A percentile compares a stretch with the other conserved stretches of the same genome.
Evolutionary conservation across 345 rosid species (phyloP).

Genomic region (Citrus mangshanensis): DNA sequence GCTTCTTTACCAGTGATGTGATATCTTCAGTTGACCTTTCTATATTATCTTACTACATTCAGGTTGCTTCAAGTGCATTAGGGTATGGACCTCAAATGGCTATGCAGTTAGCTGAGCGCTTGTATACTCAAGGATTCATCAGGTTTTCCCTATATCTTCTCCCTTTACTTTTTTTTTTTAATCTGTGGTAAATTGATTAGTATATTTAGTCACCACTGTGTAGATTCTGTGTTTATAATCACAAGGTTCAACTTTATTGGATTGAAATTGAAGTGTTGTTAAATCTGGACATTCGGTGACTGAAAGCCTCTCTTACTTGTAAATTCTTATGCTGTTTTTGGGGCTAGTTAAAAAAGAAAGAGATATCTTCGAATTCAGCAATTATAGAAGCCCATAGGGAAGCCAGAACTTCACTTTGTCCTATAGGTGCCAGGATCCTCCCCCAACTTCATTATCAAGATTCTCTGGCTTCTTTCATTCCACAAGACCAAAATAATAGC

Average conservation of each 20-base stretch:
- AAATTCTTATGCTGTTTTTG: too few species aligned
- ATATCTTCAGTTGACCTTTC: neutral
- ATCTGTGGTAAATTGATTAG: neutral
- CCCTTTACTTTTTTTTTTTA: slow-evolving; percentile 4
- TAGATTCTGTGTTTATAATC: slow-evolving; percentile 1
- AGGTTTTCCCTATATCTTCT: slow-evolving; percentile 47
- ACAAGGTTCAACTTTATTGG: neutral
- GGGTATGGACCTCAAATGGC: slow-evolving; percentile 93
- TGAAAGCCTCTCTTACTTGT: neutral
- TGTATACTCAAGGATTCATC: slow-evolving; percentile 90
- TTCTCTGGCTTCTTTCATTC: too few species aligned
- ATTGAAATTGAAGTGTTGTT: neutral
- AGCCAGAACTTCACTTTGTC: too few species aligned
- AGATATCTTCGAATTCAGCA: too few species aligned
- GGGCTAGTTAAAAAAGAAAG: too few species aligned
- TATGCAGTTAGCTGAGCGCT: slow-evolving; percentile 90
- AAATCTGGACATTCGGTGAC: neutral
- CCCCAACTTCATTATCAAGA: too few species aligned
- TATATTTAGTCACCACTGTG: neutral
- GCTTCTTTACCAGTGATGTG: neutral
- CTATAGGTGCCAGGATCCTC: too few species aligned
- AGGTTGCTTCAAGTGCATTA: slow-evolving; percentile 97
- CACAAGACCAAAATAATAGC: too few species aligned
- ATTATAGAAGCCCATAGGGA: too few species aligned
- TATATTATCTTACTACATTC: slow-evolving; percentile 15